Base-by-base conservation (phyloP, 2,329 filamentous ascomycete species). In the Gnomoniopsis smithogilvyi region DNA sequence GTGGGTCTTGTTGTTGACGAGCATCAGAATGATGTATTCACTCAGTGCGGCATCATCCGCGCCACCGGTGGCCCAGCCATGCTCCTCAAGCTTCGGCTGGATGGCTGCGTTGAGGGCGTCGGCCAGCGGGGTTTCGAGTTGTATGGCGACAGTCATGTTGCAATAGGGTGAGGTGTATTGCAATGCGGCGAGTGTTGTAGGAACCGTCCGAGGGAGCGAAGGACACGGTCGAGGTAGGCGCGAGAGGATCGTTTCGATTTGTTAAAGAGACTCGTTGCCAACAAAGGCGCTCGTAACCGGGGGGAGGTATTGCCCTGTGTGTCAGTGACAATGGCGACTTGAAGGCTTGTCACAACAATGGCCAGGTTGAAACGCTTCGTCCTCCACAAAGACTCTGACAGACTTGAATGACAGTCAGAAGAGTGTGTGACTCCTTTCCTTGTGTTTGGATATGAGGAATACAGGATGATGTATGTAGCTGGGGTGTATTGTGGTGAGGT, bases 21-120 rank as follows among this genome's bases (percentile, higher is more conserved):
- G 84, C 94, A 98, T 97, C 64, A 98, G 85, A 60, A 98, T 89
- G 66, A 99, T 95, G 77, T 98, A 99, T 77, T 99, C 95, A 61
- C 92, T 89, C 61, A 99, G 84, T 41, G 92, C 91, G 24, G 88
- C 88, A 73, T 94, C 92, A 67, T 91, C 89, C 58, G 77, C 76
- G 62, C 88, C 90, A 66, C 89, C 89, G 33, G 89, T 87, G 63
- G 87, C 92, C 94, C 95, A 98, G 68, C 93, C 94, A 65, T 93
- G 88, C 76, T 99, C 94, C 60, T 92, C 85, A 59, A 99, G 81
- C 78, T 98, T 98, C 34, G 91, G 89, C 75, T 95, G 91, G 64
- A 98, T 92, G 46, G 88, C 88, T 67, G 81, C 80, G 71, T 89
- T 92, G 56, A 99, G 85, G 64, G 92, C 90, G 66, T 92, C 85